Base-by-base conservation (phyloP, 2,329 filamentous ascomycete genomes). In the Zymoseptoria pseudotritici region DNA sequence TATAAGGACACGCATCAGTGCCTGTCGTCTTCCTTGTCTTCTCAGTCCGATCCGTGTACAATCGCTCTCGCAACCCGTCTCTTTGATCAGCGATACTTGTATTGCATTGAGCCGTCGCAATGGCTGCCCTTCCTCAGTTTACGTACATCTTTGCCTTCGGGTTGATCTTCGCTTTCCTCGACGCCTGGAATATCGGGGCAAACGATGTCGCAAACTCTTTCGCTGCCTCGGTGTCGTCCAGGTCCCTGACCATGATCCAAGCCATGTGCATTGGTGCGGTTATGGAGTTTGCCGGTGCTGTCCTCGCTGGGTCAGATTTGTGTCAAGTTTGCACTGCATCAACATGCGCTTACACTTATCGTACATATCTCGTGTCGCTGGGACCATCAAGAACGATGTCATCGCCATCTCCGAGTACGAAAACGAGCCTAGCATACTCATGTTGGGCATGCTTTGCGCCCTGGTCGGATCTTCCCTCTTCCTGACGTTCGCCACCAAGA, bases 181-280 rank as follows among this genome's bases (percentile, higher is more conserved):
- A 86, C 70, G 83, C 84, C 54, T 86, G 82, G 82, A 86, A 85
- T 66, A 85, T 84, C 60, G 83, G 81, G 76, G 75, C 76, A 60
- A 78, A 78, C 65, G 79, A 81, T 79, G 79, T 81, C 61, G 78
- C 79, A 70, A 82, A 81, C 67, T 75, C 78, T 0, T 82, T 80
- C 66, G 80, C 80, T 36, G 79, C 77, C 13, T 79, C 77, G 1
- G 77, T 82, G 31, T 78, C 78, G 5, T 79, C 80, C 3, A 73
- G 75, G 36, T 80, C 79, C 26, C 71, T 82, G 63, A 79, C 77
- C 51, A 78, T 82, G 78, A 72, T 75, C 36, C 78, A 81, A 64
- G 80, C 63, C 61, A 79, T 78, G 59, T 69, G 79, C 42, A 71
- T 82, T n/a, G 74, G 79, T 59, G 73, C 75, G 22, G 64, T 76